Conservation (phyloP, 768 basidiomycete genomes). For the Trametes maxima region DNA sequence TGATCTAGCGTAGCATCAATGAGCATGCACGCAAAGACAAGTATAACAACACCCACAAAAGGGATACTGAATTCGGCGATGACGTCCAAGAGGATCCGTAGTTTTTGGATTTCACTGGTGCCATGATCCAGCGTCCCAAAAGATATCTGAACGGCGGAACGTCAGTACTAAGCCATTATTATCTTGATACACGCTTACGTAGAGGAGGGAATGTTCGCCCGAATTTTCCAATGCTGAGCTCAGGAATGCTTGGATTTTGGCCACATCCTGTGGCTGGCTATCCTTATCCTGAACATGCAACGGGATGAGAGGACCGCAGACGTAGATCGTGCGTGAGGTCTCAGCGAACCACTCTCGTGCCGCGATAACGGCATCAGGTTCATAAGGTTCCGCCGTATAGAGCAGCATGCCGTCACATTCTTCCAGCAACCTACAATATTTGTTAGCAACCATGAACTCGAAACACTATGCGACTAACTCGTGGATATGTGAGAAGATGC, state of each 20-base stretch:
- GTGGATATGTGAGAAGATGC: neutral
- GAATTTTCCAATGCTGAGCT: slow-evolving; percentile 15
- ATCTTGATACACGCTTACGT: neutral
- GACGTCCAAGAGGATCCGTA: slow-evolving; percentile 23
- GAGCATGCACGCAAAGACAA: neutral
- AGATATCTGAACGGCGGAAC: slow-evolving; percentile 14
- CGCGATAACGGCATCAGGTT: slow-evolving; percentile 23
- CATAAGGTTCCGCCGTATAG: slow-evolving; percentile 20
- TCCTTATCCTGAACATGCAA: slow-evolving; percentile 1
- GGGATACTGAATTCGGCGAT: slow-evolving; percentile 22
- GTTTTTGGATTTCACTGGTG: slow-evolving; percentile 10
- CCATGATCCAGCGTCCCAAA: slow-evolving; percentile 23
- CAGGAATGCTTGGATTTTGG: slow-evolving; percentile 24
- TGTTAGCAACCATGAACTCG: neutral
- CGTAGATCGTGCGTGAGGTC: slow-evolving; percentile 18
- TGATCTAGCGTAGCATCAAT: slow-evolving; percentile 17
- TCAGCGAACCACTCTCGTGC: slow-evolving; percentile 19
- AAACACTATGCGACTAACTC: neutral
- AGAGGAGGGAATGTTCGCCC: slow-evolving; percentile 23
- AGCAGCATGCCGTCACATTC: slow-evolving; percentile 23
- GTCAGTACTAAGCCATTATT: neutral
- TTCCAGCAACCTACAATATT: neutral
- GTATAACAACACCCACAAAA: slow-evolving; percentile 19
- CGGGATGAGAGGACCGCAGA: slow-evolving; percentile 22
- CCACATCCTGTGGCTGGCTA: slow-evolving; percentile 10